Evolutionary conservation across 1,284 basidiomycete genomes (phyloP).

Genomic region (Erythrobasidium hasegawianum): DNA sequence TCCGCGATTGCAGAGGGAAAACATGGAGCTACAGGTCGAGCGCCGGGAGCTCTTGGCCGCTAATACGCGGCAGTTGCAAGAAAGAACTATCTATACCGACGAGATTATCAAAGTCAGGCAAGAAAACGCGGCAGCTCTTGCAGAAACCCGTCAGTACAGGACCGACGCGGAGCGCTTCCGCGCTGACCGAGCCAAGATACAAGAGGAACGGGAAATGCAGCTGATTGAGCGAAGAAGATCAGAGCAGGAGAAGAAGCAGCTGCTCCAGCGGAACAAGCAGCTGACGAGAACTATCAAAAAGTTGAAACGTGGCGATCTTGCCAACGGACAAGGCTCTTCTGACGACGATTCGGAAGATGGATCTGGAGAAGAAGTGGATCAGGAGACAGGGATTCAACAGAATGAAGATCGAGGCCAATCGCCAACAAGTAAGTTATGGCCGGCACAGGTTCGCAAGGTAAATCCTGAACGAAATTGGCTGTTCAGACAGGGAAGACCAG

Average conservation of each 20-base stretch:
- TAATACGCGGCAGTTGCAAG: not conserved
- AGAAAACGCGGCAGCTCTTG: conserved; percentile 3
- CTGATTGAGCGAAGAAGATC: not conserved
- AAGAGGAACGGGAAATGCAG: not conserved
- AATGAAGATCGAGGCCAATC: not conserved
- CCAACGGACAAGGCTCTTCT: not conserved
- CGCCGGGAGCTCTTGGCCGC: not conserved
- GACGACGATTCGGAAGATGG: not conserved
- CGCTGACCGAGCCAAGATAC: not conserved
- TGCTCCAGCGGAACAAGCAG: conserved; percentile 1
- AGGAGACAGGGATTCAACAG: not conserved
- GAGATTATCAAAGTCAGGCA: conserved; percentile 8
- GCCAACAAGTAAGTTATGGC: not conserved
- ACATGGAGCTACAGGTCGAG: not conserved
- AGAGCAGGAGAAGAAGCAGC: conserved; percentile 7
- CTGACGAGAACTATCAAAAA: conserved; percentile 12
- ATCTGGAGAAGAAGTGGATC: not conserved
- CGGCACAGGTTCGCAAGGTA: too few species aligned
- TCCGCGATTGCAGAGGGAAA: not conserved
- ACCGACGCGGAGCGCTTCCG: conserved; percentile 3
- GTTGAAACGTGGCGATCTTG: not conserved
- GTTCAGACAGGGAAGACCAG: too few species aligned
- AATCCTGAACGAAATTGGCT: too few species aligned
- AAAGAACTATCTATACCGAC: conserved; percentile 4
- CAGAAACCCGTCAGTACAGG: not conserved